Base-by-base conservation (phyloP, 2,329 filamentous ascomycete genomes). In the Colletotrichum sublineola region DNA sequence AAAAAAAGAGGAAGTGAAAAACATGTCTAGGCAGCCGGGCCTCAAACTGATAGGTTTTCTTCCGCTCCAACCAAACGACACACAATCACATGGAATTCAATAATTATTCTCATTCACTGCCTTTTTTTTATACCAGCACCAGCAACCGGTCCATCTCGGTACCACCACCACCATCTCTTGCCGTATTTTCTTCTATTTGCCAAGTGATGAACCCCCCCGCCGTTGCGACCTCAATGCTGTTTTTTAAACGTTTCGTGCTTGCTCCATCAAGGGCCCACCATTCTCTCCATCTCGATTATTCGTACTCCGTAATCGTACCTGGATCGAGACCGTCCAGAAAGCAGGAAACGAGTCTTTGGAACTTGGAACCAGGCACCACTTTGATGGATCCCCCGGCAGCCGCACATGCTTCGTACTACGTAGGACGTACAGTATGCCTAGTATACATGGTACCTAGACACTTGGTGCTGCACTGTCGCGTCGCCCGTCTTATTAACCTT, bases 401-500 rank as follows among this genome's bases (percentile, higher is more conserved):
- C 48, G 38, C 66, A 68, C 66, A 55, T 72, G 66, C 69, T 60
- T 64, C 50, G 61, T 12, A 53, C 46, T 48, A 63, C 48, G 36
- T 42, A 14, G 42, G 15, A 44, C 42, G 42, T 44, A 11, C 42
- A 3, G 18, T 11, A 40, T 12, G 24, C 24, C 24, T 24, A 40
- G 38, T 40, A 40, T 42, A 42, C 40, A 42, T 42, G 24, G 24
- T 24, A 18, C 40, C 15, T 15, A 42, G 5, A 42, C 15, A 40
- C 38, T 40, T 44, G 11, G 11, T 4, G 44, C 44, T 46, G 20
- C 8, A 46, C 18, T 50, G 55, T 40, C 38, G 62, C 62, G 6
- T 44, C 44, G 12, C 44, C 62, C 62, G 44, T 55, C 62, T 64
- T 55, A 64, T 64, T 64, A 38, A 55, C 62, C 50, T 64, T 38